Conservation (phyloP, 2,329 filamentous ascomycete genomes). For the Claviceps humidiphila region DNA sequence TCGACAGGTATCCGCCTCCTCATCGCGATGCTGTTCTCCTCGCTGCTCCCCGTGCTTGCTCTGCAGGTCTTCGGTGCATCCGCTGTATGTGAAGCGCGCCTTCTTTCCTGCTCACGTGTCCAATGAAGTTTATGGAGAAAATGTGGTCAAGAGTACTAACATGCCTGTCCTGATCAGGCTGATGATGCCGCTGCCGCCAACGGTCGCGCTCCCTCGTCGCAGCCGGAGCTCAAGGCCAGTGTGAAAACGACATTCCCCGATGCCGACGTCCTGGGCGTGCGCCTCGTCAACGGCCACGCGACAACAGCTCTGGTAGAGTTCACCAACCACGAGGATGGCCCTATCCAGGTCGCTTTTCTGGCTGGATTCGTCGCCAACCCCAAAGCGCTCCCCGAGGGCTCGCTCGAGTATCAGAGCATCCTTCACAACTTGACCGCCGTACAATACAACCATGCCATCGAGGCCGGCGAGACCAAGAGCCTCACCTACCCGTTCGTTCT, state of each 20-base stretch:
- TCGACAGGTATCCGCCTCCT: background rate
- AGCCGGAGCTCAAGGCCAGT: constrained; percentile 31
- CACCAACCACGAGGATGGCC: constrained; percentile 65
- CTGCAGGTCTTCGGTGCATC: constrained; percentile 6
- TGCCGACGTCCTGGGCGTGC: constrained; percentile 82
- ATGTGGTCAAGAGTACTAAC: background rate
- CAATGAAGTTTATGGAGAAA: background rate
- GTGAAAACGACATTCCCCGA: constrained; percentile 51
- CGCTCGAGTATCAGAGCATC: constrained; percentile 38
- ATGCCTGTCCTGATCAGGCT: background rate
- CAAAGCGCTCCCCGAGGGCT: constrained; percentile 33
- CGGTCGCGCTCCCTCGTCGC: background rate
- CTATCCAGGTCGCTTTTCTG: constrained; percentile 64
- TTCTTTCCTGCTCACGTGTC: background rate
- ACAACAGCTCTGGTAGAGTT: constrained; percentile 74
- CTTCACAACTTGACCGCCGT: constrained; percentile 75
- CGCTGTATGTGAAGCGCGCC: constrained; percentile 1
- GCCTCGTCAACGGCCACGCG: constrained; percentile 83
- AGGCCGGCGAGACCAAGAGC: constrained; percentile 61
- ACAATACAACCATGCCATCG: constrained; percentile 60
- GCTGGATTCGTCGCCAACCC: constrained; percentile 57
- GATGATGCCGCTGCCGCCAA: constrained; percentile 5
- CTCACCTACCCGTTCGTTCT: constrained; percentile 75
- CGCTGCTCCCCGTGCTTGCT: constrained; percentile 5
- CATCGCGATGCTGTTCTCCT: constrained; percentile 5